A percentile compares a stretch with the other conserved stretches of the same genome.
Evolutionary conservation across 768 basidiomycete genomes (phyloP).

Genomic region (Trametes punicea): DNA sequence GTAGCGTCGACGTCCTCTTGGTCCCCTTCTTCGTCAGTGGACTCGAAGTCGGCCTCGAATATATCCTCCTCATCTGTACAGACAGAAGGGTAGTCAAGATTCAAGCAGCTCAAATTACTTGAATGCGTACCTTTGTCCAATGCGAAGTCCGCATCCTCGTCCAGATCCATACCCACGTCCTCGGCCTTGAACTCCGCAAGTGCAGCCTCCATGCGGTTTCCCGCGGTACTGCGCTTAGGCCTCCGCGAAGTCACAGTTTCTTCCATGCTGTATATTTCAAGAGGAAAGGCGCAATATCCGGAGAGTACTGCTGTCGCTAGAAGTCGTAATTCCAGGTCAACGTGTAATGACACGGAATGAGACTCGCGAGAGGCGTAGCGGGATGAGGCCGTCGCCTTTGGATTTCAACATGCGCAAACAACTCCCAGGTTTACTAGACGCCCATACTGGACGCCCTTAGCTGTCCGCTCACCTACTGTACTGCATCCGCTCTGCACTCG

Average conservation of each 20-base stretch:
- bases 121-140: constrained; percentile 53
- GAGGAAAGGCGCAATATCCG: too few relatives aligned
- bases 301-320: too few relatives aligned
- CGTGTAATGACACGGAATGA: background rate
- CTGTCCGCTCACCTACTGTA: background rate
- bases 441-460: background rate
- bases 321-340: too few relatives aligned
- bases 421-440: constrained; percentile 1
- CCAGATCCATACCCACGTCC: constrained; percentile 53
- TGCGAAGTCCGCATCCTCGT: constrained; percentile 73
- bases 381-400: constrained; percentile 1
- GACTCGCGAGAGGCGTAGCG: background rate
- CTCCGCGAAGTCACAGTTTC: constrained; percentile 57
- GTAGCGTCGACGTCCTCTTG: constrained; percentile 49
- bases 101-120: background rate
- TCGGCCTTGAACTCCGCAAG: constrained; percentile 62
- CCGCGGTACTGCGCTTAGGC: constrained; percentile 69
- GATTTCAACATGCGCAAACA: constrained; percentile 18
- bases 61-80: constrained; percentile 77
- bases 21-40: constrained; percentile 66
- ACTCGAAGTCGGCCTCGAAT: constrained; percentile 82
- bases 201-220: constrained; percentile 81
- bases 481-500: background rate
- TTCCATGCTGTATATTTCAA: constrained; percentile 19
- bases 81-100: background rate